A percentile compares a stretch with the other conserved stretches of the same genome.
phyloP scores from a whole-genome alignment of 805 yeast genomes.

The Schwanniomyces occidentalis region DNA sequence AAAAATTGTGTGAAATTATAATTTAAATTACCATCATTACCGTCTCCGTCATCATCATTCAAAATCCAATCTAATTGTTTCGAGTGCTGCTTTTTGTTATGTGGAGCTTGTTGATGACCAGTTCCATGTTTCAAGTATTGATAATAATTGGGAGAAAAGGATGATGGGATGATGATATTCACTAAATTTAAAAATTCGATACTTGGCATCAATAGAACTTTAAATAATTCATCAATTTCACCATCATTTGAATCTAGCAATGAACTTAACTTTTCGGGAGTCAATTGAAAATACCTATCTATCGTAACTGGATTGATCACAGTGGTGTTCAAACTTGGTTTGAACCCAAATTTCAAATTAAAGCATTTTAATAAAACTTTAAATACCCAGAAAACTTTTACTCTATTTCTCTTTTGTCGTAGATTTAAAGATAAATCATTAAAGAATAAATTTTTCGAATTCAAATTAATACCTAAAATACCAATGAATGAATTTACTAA shows the following conservation, averaged over 20 bases:
- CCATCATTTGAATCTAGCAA: slow-evolving; percentile 22
- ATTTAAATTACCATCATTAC: slow-evolving; percentile 47
- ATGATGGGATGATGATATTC: slow-evolving; percentile 47
- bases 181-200: slow-evolving; percentile 44
- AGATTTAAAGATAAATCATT: slow-evolving; percentile 45
- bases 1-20: slow-evolving; percentile 45
- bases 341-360: slow-evolving; percentile 45
- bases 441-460: slow-evolving; percentile 41
- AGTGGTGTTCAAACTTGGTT: slow-evolving; percentile 46
- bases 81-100: slow-evolving; percentile 18
- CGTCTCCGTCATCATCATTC: slow-evolving; percentile 49
- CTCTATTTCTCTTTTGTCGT: slow-evolving; percentile 38
- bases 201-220: slow-evolving; percentile 39
- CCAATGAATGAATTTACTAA: slow-evolving; percentile 46
- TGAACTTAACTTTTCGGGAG: slow-evolving; percentile 42
- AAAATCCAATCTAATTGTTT: slow-evolving; percentile 41
- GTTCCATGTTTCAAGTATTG: slow-evolving; percentile 37
- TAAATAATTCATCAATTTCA: slow-evolving; percentile 33
- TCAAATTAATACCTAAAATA: slow-evolving; percentile 42
- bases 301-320: slow-evolving; percentile 49
- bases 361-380: slow-evolving; percentile 43
- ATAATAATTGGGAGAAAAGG: slow-evolving; percentile 46
- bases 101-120: slow-evolving; percentile 19
- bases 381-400: slow-evolving; percentile 48
- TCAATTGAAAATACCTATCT: slow-evolving; percentile 43